phyloP scores from a whole-genome alignment of 2,329 filamentous ascomycete genomes.

The Monilinia vaccinii-corymbosi region DNA sequence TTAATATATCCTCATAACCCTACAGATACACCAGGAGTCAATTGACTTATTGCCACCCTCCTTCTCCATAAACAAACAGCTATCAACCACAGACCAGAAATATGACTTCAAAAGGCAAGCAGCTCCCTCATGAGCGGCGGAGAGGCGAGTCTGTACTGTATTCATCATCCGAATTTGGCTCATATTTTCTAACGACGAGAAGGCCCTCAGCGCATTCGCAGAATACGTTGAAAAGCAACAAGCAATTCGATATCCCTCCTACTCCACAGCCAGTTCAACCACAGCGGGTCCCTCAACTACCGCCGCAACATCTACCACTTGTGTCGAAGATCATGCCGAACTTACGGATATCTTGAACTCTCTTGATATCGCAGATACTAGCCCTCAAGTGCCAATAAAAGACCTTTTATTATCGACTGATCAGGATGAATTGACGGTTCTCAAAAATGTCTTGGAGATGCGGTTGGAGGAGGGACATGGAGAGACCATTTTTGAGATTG shows the following conservation, averaged over 20 bases:
- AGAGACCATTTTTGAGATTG: conserved; percentile 85
- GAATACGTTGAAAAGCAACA: conserved; percentile 97
- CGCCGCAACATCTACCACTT: conserved; percentile 17
- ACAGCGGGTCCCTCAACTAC: conserved; percentile 10
- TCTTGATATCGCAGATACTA: conserved; percentile 62
- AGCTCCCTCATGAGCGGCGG: conserved; percentile 67
- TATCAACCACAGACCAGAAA: not conserved
- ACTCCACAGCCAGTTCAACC: conserved; percentile 11
- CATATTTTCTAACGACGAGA: not conserved
- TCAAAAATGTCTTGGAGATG: conserved; percentile 56
- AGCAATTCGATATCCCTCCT: conserved; percentile 51
- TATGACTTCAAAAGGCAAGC: conserved; percentile 45
- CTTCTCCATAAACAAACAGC: not conserved
- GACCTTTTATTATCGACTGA: conserved; percentile 61
- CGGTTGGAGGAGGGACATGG: conserved; percentile 77
- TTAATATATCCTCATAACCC: conserved; percentile 12
- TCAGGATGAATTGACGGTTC: conserved; percentile 51
- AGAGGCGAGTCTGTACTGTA: conserved; percentile 71
- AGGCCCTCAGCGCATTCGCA: conserved; percentile 88
- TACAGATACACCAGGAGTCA: conserved; percentile 13
- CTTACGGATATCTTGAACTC: conserved; percentile 71
- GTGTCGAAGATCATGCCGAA: conserved; percentile 66
- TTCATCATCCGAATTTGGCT: not conserved
- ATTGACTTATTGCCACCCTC: not conserved
- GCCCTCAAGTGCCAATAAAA: conserved; percentile 59